Evolutionary conservation across 202 grass and related monocot species (phyloP).

Genomic region (Setaria viridis): DNA sequence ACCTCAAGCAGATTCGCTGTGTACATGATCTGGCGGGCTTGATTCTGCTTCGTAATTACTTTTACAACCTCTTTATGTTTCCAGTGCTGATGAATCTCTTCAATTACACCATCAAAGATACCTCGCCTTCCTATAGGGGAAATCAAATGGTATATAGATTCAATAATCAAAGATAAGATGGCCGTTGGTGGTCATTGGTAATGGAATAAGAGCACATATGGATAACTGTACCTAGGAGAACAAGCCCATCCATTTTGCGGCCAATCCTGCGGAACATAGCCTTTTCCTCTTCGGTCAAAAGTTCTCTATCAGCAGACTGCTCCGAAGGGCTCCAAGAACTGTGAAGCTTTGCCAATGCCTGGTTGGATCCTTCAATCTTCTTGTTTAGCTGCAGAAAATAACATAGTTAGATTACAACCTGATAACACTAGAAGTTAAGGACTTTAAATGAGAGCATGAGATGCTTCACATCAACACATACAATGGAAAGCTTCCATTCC

Average conservation of each 20-base stretch:
- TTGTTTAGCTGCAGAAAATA: constrained; percentile 61
- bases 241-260: constrained; percentile 71
- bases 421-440: not conserved
- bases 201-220: not conserved
- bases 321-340: constrained; percentile 59
- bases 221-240: constrained; percentile 67
- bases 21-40: constrained; percentile 56
- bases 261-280: constrained; percentile 66
- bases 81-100: constrained; percentile 90
- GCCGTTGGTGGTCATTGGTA: constrained; percentile 1
- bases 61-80: constrained; percentile 95
- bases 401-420: constrained; percentile 20
- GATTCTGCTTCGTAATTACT: constrained; percentile 81
- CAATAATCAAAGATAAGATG: constrained; percentile 14
- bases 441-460: constrained; percentile 34
- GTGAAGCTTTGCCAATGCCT: constrained; percentile 66
- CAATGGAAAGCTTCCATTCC: constrained; percentile 68
- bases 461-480: constrained; percentile 53
- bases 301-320: constrained; percentile 70
- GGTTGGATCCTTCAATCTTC: constrained; percentile 83
- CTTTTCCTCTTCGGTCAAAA: constrained; percentile 86
- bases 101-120: constrained; percentile 84
- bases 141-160: constrained; percentile 29
- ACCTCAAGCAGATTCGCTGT: constrained; percentile 75
- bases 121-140: constrained; percentile 73